These are phyloP conservation scores for Aspergillus cavernicola DNA, from an alignment of 495 filamentous ascomycete species.

Conservation along the genomic window DNA sequence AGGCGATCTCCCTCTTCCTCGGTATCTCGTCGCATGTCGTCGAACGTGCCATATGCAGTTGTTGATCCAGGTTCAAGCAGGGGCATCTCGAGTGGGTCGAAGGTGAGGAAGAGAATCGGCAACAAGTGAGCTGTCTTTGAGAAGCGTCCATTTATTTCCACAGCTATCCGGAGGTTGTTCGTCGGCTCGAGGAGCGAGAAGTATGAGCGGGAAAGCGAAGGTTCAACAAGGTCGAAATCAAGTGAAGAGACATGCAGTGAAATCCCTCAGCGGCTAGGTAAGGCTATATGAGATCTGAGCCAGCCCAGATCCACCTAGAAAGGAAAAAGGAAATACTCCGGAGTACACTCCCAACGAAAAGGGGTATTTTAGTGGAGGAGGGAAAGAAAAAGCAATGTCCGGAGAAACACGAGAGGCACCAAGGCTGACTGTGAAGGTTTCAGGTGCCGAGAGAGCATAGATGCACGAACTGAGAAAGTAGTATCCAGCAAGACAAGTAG, in stretches of 20 bases:
- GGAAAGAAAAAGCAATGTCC: conserved; percentile 12
- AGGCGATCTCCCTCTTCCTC: conserved; percentile 36
- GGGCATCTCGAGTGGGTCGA: conserved; percentile 31
- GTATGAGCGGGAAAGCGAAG: not conserved
- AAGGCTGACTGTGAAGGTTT: conserved; percentile 14
- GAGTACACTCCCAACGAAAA: conserved; percentile 16
- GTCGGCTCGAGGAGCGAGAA: conserved; percentile 3
- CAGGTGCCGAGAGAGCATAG: conserved; percentile 12
- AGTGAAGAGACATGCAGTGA: not conserved
- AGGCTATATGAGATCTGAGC: conserved; percentile 19
- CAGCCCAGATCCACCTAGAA: conserved; percentile 22
- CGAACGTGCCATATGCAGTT: conserved; percentile 42
- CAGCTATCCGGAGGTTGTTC: not conserved
- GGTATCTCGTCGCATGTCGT: conserved; percentile 21
- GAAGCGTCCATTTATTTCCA: conserved; percentile 27
- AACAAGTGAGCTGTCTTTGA: not conserved
- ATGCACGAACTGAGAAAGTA: conserved; percentile 4
- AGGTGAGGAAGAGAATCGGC: conserved; percentile 8
- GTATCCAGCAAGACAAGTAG: not conserved
- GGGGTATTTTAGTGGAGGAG: conserved; percentile 16
- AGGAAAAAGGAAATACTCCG: conserved; percentile 21
- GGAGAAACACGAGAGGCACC: conserved; percentile 6
- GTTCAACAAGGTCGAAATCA: not conserved
- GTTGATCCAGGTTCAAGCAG: conserved; percentile 32
- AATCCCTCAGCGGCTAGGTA: conserved; percentile 1